phyloP scores from a whole-genome alignment of 2,329 filamentous ascomycete genomes.

The Pseudogymnoascus sp. region DNA sequence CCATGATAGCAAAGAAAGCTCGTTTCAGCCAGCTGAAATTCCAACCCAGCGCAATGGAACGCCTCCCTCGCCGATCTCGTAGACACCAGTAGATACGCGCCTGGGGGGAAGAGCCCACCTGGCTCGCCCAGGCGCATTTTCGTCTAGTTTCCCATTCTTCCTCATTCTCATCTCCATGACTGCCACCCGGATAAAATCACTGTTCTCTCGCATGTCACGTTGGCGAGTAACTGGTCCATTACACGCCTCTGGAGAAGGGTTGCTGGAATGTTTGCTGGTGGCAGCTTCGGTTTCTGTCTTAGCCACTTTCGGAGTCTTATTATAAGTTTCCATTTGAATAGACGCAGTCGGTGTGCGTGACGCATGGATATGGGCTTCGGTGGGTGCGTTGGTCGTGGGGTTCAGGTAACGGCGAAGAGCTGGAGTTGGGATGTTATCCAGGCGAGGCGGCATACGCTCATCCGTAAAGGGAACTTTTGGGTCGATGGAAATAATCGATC shows the following conservation, averaged over 20 bases:
- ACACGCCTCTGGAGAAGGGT: constrained; percentile 24
- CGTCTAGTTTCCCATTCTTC: constrained; percentile 57
- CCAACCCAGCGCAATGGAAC: constrained; percentile 54
- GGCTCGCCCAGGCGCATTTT: constrained; percentile 59
- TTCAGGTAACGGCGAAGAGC: constrained; percentile 62
- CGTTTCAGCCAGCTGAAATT: constrained; percentile 21
- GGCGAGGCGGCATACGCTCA: constrained; percentile 55
- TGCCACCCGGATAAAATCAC: constrained; percentile 63
- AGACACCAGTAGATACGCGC: constrained; percentile 45
- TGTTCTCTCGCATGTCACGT: constrained; percentile 62
- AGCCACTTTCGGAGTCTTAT: constrained; percentile 34
- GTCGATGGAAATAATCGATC: constrained; percentile 61
- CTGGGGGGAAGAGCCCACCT: constrained; percentile 62
- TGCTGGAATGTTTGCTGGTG: constrained; percentile 25
- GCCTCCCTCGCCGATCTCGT: constrained; percentile 50
- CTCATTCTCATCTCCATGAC: constrained; percentile 70
- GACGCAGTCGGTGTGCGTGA: constrained; percentile 38
- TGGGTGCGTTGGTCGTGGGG: constrained; percentile 47
- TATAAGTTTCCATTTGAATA: constrained; percentile 67
- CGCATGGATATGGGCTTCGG: constrained; percentile 33
- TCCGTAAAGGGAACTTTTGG: constrained; percentile 60
- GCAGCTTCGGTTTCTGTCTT: constrained; percentile 33
- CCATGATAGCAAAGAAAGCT: neutral
- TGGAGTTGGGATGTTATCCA: constrained; percentile 58
- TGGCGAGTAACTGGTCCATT: constrained; percentile 45